Conservation (phyloP, 345 rosid genomes). For the Theobroma cacao region DNA sequence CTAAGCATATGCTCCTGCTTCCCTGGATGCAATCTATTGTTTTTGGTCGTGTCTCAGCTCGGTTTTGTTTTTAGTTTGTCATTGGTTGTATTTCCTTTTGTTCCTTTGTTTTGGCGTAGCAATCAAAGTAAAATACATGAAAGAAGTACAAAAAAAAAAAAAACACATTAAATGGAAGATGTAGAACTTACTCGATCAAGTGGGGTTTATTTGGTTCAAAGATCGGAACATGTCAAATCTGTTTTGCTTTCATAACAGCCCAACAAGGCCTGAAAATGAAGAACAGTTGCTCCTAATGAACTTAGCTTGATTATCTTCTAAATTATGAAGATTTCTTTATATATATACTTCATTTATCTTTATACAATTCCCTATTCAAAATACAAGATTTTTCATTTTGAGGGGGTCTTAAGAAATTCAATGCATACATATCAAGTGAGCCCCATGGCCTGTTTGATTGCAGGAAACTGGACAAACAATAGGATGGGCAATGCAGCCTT, state of each 20-base stretch:
- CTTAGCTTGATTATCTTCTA: no score
- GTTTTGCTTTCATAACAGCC: not conserved
- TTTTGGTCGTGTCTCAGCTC: not conserved
- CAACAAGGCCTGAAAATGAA: not conserved
- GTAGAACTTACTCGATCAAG: not conserved
- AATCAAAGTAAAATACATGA: not conserved
- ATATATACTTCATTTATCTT: no score
- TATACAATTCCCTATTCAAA: no score
- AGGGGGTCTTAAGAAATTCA: no score
- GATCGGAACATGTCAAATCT: not conserved
- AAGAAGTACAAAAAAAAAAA: not conserved
- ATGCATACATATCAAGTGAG: not conserved
- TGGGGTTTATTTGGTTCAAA: not conserved
- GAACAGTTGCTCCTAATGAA: no score
- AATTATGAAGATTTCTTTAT: no score
- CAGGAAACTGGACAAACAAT: not conserved
- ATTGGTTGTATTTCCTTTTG: not conserved
- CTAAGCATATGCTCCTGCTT: not conserved
- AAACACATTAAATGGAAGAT: not conserved
- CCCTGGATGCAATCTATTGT: not conserved
- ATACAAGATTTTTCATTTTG: no score
- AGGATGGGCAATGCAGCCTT: not conserved
- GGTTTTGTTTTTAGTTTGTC: not conserved
- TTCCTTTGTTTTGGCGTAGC: not conserved
- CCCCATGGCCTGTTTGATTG: not conserved